Conservation (phyloP, 768 basidiomycete genomes). For the Hysterangium stoloniferum region DNA sequence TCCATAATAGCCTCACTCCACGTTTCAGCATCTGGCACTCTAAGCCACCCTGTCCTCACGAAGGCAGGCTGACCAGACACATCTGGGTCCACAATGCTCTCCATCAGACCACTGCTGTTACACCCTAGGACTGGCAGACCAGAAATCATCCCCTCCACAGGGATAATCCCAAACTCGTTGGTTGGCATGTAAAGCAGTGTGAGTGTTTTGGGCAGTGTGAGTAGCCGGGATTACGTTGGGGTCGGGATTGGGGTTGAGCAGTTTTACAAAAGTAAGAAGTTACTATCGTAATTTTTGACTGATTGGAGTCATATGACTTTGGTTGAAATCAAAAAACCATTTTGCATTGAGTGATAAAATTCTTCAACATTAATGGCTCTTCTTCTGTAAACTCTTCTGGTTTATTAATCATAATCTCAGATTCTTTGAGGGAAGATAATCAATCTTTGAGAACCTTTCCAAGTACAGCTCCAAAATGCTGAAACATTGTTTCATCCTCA, state of each 20-base stretch:
- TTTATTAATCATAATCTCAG: too few relatives aligned
- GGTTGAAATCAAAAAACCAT: too few relatives aligned
- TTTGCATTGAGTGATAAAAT: too few relatives aligned
- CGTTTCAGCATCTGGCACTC: slow-evolving; percentile 45
- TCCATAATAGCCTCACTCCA: slow-evolving; percentile 69
- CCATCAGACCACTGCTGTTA: slow-evolving; percentile 82
- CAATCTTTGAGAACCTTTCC: too few relatives aligned
- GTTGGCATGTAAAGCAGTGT: slow-evolving; percentile 87
- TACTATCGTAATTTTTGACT: too few relatives aligned
- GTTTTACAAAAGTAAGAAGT: too few relatives aligned
- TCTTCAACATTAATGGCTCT: too few relatives aligned
- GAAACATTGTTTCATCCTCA: too few relatives aligned
- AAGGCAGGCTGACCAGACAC: slow-evolving; percentile 21
- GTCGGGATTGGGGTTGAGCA: slow-evolving; percentile 87
- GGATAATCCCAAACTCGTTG: slow-evolving; percentile 96
- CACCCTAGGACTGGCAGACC: slow-evolving; percentile 87
- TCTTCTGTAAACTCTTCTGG: too few relatives aligned
- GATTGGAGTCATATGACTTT: too few relatives aligned
- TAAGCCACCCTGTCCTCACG: slow-evolving; percentile 72
- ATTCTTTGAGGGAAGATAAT: too few relatives aligned
- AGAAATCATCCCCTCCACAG: slow-evolving; percentile 90
- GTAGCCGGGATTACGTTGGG: slow-evolving; percentile 77
- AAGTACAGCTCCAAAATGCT: too few relatives aligned
- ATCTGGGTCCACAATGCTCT: slow-evolving; percentile 58
- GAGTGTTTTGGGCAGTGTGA: slow-evolving; percentile 55